Conservation (phyloP, 306 rosid species). For the Abrus pulchellus region DNA sequence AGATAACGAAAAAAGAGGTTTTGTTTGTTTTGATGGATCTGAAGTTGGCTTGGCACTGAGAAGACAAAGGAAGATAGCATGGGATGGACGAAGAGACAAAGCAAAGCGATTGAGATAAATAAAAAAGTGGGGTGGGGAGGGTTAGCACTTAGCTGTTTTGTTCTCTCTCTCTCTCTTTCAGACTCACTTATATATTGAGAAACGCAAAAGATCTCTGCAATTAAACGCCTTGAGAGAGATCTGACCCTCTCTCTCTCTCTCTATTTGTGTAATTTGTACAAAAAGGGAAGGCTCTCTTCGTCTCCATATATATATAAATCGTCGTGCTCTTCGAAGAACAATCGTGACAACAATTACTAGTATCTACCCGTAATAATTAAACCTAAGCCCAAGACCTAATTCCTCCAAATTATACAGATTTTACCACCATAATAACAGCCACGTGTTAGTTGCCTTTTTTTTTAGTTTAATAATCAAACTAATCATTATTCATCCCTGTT, state of each 20-base stretch:
- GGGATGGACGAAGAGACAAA: constrained; percentile 63
- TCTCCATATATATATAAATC: constrained; percentile 58
- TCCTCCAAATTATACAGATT: not conserved
- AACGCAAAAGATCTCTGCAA: constrained; percentile 53
- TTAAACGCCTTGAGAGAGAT: constrained; percentile 55
- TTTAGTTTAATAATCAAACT: not conserved
- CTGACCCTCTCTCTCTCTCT: constrained; percentile 28
- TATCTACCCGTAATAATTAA: not conserved
- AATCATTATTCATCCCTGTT: not conserved
- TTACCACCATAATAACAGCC: constrained; percentile 49
- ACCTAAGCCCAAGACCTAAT: not conserved
- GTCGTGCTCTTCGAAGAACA: not conserved
- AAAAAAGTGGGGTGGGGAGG: not conserved
- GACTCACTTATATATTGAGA: constrained; percentile 38
- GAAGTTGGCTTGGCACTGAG: constrained; percentile 46
- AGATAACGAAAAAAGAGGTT: constrained; percentile 37
- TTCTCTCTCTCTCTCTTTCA: constrained; percentile 8
- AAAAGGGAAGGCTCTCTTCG: constrained; percentile 20
- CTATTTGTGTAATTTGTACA: constrained; percentile 45
- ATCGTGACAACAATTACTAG: too few species aligned
- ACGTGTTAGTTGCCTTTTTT: constrained; percentile 45
- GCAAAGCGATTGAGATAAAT: constrained; percentile 41
- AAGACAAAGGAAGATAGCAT: constrained; percentile 64
- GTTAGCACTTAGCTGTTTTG: constrained; percentile 1
- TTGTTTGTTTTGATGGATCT: constrained; percentile 66